A percentile compares a stretch with the other conserved stretches of the same genome.
Evolutionary conservation across 2,329 filamentous ascomycete species (phyloP).

Genomic region (Penicillium brevicompactum): DNA sequence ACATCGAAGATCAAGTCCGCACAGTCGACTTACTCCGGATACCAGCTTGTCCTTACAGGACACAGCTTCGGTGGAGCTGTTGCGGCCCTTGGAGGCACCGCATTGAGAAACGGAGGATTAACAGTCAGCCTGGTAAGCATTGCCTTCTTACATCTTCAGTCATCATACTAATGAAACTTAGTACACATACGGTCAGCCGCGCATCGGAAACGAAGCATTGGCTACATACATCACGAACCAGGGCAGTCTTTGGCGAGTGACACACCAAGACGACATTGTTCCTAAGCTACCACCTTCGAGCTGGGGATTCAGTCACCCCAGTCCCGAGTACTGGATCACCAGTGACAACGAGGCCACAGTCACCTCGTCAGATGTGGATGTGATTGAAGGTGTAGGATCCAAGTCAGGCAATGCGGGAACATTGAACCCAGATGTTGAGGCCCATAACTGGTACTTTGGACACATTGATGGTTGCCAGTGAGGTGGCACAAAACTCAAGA

Average conservation of each 20-base stretch:
- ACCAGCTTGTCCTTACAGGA: slow-evolving; percentile 50
- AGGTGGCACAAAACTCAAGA: neutral
- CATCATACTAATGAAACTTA: slow-evolving; percentile 11
- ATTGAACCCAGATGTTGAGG: slow-evolving; percentile 19
- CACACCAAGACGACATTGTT: slow-evolving; percentile 40
- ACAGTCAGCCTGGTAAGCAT: slow-evolving; percentile 47
- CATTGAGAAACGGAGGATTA: slow-evolving; percentile 46
- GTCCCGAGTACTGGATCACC: slow-evolving; percentile 12
- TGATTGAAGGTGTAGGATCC: slow-evolving; percentile 36
- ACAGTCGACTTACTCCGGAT: slow-evolving; percentile 37
- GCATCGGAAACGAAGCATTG: slow-evolving; percentile 41
- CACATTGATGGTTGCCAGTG: slow-evolving; percentile 27
- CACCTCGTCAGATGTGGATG: slow-evolving; percentile 33
- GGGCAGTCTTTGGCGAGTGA: slow-evolving; percentile 38
- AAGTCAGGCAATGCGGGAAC: slow-evolving; percentile 36
- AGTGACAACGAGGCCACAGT: slow-evolving; percentile 20
- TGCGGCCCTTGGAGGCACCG: slow-evolving; percentile 51
- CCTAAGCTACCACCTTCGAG: slow-evolving; percentile 37
- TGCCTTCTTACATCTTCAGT: neutral
- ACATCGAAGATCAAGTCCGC: slow-evolving; percentile 39
- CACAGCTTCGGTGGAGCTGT: slow-evolving; percentile 56
- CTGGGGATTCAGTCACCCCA: slow-evolving; percentile 37
- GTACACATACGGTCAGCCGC: slow-evolving; percentile 46
- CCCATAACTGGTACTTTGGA: slow-evolving; percentile 39
- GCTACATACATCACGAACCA: slow-evolving; percentile 42